phyloP scores from a whole-genome alignment of 1,139 yeast species.

The Nakaseomyces sp. region DNA sequence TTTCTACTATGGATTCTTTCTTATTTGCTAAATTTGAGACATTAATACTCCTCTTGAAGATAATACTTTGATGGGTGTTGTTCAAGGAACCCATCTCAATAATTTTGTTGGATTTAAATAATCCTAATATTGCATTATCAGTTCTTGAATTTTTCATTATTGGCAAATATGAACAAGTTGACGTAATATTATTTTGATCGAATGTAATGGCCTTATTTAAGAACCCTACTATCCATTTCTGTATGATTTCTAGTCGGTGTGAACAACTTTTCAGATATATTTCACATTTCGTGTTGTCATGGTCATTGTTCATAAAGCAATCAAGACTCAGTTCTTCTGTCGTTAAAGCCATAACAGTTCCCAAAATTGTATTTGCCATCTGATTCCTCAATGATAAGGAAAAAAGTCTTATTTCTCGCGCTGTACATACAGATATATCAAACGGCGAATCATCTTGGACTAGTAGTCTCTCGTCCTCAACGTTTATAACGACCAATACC shows the following conservation, averaged over 20 bases:
- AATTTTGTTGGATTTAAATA: constrained; percentile 14
- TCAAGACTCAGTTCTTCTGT: constrained; percentile 15
- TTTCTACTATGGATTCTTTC: constrained; percentile 8
- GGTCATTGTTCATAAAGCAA: neutral
- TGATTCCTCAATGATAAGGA: neutral
- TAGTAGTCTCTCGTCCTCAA: constrained; percentile 8
- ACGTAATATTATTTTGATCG: constrained; percentile 20
- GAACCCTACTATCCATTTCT: constrained; percentile 29
- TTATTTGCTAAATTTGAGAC: constrained; percentile 6
- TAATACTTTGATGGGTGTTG: constrained; percentile 15
- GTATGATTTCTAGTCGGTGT: neutral
- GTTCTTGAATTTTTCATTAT: constrained; percentile 12
- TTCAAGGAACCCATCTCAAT: constrained; percentile 15
- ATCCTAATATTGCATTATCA: constrained; percentile 15
- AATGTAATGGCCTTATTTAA: constrained; percentile 20
- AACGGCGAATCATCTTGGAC: neutral
- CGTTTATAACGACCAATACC: constrained; percentile 16
- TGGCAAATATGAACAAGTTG: constrained; percentile 24
- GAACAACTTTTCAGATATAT: neutral
- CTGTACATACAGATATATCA: neutral
- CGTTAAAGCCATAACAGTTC: constrained; percentile 12
- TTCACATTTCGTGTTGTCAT: neutral
- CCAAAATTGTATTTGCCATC: constrained; percentile 6
- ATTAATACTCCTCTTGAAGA: constrained; percentile 19
- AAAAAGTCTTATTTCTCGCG: neutral